A percentile compares a stretch with the other conserved stretches of the same genome.
Evolutionary conservation across 805 yeast genomes (phyloP).

Genomic region (Zygosaccharomyces bailii): DNA sequence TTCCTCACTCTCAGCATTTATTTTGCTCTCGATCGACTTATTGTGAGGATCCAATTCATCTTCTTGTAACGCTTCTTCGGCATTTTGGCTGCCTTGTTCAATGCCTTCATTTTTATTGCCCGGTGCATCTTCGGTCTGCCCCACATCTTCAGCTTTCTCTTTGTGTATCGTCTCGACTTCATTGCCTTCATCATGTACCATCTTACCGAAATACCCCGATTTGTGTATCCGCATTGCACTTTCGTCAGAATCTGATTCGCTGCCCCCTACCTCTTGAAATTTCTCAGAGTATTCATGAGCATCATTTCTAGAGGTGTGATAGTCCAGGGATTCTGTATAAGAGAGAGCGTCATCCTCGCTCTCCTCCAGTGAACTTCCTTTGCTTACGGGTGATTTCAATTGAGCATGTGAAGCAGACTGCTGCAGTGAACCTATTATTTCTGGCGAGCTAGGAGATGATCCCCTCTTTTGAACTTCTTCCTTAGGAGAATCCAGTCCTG

Average conservation of each 20-base stretch:
- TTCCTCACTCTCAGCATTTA: no score
- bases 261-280: conserved; percentile 12
- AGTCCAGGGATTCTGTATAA: conserved; percentile 22
- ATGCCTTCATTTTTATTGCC: background rate
- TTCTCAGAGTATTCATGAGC: conserved; percentile 16
- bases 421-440: background rate
- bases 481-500: background rate
- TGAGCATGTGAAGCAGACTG: background rate
- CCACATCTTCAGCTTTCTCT: conserved; percentile 10
- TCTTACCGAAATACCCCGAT: conserved; percentile 29
- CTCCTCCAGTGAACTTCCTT: conserved; percentile 2
- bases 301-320: conserved; percentile 16
- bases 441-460: background rate
- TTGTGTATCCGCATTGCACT: conserved; percentile 22
- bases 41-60: no score
- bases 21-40: conserved; percentile 4
- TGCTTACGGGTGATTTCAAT: background rate
- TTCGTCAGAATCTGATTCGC: conserved; percentile 11
- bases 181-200: conserved; percentile 17
- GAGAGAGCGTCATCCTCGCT: conserved; percentile 23
- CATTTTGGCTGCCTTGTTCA: background rate
- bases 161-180: conserved; percentile 4
- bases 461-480: background rate
- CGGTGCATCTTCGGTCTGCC: background rate
- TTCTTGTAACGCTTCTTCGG: background rate